Base-by-base conservation (phyloP, 208 protist genomes). In the Novymonas esmeraldas region DNA sequence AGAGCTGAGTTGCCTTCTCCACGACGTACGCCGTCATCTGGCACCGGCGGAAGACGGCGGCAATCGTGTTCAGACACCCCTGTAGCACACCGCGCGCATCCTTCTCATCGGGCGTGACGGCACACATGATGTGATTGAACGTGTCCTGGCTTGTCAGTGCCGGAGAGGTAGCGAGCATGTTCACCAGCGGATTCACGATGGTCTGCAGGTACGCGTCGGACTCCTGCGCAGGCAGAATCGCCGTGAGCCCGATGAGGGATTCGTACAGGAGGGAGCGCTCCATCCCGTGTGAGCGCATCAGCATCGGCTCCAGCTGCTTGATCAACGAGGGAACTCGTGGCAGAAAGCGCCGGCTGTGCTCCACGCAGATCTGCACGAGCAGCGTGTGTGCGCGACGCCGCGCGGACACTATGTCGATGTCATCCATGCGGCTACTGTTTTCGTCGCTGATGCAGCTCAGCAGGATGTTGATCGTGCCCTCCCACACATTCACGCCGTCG, bases 181-280 rank as follows among this genome's bases (percentile, higher is more conserved):
- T 57, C 22, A 82, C 65, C 18, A 95, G 73, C 2, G 90, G 90
- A 31, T 85, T 66, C 26, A 95, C 54, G 16, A 93, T 64, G 10
- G 65, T 76, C 14, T 81, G 78, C 13, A 93, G 65, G 49, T 88
- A 81, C 14, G 38, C 57, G 26, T 86, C 77, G 2, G 70, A 79
- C 38, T 86, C 85, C 7, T 56, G 61, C 6, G 72, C 44, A 7
- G 78, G 77, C 22, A 90, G 73, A 26, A 70, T 54, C 16, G 58
- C 63, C 7, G 82, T 83, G 34, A 96, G 76, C 1, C 65, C 77
- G 6, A 82, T 76, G n/a, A 89, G 48, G 3, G 85, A 73, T 70
- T 96, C 91, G 65, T 92, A 92, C 18, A 96, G 59, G 11, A 94
- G 61, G 10, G 78, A 64, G 18, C 70, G 50, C 49, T 96, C 87